Conservation (phyloP, 1,284 basidiomycete genomes). For the Ustilago cynodontis region DNA sequence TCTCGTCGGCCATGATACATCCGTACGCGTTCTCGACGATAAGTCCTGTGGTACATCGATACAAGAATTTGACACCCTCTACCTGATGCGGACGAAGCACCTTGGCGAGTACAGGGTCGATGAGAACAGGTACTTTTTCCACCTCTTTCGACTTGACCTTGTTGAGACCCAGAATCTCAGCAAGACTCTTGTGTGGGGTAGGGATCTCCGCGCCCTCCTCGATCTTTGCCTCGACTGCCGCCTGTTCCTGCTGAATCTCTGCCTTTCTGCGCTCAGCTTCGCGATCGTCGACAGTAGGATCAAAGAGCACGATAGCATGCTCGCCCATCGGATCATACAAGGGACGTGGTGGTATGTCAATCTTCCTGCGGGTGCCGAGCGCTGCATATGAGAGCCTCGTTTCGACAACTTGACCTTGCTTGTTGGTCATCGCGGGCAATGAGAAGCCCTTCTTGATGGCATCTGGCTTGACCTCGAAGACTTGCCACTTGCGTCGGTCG, state of each 20-base stretch:
- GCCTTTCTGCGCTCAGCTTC: conserved; percentile 61
- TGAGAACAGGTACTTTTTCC: conserved; percentile 94
- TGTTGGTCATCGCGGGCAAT: conserved; percentile 85
- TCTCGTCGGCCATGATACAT: conserved; percentile 99
- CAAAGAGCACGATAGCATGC: conserved; percentile 96
- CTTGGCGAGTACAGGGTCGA: conserved; percentile 88
- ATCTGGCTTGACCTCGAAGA: conserved; percentile 59
- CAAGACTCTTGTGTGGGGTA: conserved; percentile 90
- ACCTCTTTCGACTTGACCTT: conserved; percentile 51
- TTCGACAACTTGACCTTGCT: conserved; percentile 80
- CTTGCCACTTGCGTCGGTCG: conserved; percentile 61
- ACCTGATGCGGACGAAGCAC: conserved; percentile 67
- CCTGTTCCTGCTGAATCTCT: conserved; percentile 43
- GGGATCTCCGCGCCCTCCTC: conserved; percentile 31
- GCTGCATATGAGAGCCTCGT: conserved; percentile 79
- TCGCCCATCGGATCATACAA: conserved; percentile 97
- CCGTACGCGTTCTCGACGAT: conserved; percentile 92
- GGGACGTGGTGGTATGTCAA: conserved; percentile 87
- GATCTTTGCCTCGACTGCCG: conserved; percentile 39
- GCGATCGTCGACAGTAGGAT: conserved; percentile 87
- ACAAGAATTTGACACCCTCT: conserved; percentile 92
- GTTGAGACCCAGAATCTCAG: conserved; percentile 79
- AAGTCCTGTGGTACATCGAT: conserved; percentile 94
- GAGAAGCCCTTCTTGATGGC: conserved; percentile 75
- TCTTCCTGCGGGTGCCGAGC: conserved; percentile 86